These are phyloP conservation scores for Encephalitozoon romaleae DNA, from an alignment of 371 early-diverging fungal genomes.

Conservation along the genomic window DNA sequence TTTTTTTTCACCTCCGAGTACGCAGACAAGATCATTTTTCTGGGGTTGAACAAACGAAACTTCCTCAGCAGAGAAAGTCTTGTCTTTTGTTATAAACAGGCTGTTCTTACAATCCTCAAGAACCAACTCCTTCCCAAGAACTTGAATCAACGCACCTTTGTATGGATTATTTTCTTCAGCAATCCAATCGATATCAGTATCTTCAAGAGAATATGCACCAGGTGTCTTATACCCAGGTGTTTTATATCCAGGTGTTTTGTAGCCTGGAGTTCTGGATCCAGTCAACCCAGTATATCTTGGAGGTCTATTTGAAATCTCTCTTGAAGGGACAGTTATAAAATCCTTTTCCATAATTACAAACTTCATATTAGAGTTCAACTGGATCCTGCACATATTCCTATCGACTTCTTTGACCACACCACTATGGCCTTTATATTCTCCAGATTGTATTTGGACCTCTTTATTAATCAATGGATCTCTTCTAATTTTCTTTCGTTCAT, in stretches of 20 bases:
- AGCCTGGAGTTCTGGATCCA: slow-evolving; percentile 29
- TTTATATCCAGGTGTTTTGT: slow-evolving; percentile 43
- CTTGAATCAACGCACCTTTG: slow-evolving; percentile 15
- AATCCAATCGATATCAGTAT: slow-evolving; percentile 13
- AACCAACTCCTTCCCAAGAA: background rate
- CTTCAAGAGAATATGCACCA: background rate
- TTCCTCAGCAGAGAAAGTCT: slow-evolving; percentile 7
- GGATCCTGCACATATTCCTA: slow-evolving; percentile 71
- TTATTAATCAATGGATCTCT: slow-evolving; percentile 72
- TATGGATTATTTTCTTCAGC: background rate
- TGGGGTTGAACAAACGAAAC: slow-evolving; percentile 67
- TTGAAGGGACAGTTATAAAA: background rate
- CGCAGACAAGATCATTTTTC: slow-evolving; percentile 69
- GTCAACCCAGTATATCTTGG: background rate
- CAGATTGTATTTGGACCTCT: slow-evolving; percentile 74
- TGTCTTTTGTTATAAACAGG: slow-evolving; percentile 8
- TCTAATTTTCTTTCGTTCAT: slow-evolving; percentile 21
- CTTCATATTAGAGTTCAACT: slow-evolving; percentile 77
- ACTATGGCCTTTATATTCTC: slow-evolving; percentile 86
- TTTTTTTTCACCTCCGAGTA: slow-evolving; percentile 66
- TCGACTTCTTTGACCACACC: slow-evolving; percentile 84
- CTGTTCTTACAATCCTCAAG: slow-evolving; percentile 21
- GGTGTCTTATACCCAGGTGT: slow-evolving; percentile 10
- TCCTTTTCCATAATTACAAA: slow-evolving; percentile 64
- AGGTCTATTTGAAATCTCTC: background rate